Evolutionary conservation across 2,329 filamentous ascomycete genomes (phyloP).

Genomic region (Dendrostoma leiphaemia): DNA sequence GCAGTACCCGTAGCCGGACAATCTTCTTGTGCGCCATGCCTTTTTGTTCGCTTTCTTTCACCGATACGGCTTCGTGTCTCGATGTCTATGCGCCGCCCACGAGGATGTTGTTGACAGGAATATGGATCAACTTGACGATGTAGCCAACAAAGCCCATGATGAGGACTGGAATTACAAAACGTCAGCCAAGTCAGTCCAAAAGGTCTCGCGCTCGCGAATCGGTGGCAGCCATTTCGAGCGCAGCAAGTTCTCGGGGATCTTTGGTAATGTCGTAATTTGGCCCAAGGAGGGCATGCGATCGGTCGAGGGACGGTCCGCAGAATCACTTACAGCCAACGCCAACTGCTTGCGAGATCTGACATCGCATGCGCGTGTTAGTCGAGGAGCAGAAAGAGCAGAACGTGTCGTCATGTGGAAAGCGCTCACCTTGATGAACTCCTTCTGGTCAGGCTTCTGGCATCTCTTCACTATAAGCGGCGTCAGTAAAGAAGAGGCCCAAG

Average conservation of each 20-base stretch:
- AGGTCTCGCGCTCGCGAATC: background rate
- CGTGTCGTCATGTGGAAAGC: constrained; percentile 24
- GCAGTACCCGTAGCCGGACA: background rate
- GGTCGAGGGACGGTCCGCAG: background rate
- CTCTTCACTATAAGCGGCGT: constrained; percentile 18
- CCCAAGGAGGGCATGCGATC: background rate
- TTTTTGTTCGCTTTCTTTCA: background rate
- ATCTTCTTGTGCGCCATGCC: background rate
- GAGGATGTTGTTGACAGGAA: constrained; percentile 69
- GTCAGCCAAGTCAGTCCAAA: background rate
- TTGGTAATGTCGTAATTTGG: background rate
- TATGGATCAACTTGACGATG: constrained; percentile 70
- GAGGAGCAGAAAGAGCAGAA: no score
- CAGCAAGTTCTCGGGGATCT: background rate
- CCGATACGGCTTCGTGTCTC: background rate
- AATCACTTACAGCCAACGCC: constrained; percentile 53
- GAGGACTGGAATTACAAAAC: constrained; percentile 40
- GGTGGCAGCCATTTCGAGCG: no score
- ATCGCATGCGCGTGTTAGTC: constrained; percentile 25
- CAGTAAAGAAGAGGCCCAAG: constrained; percentile 12
- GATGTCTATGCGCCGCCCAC: constrained; percentile 60
- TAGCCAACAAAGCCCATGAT: constrained; percentile 71
- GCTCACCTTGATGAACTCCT: constrained; percentile 49
- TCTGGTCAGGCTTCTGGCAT: constrained; percentile 40
- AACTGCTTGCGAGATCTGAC: constrained; percentile 49